phyloP scores from a whole-genome alignment of 2,329 filamentous ascomycete species.

The Diaporthe helianthi region DNA sequence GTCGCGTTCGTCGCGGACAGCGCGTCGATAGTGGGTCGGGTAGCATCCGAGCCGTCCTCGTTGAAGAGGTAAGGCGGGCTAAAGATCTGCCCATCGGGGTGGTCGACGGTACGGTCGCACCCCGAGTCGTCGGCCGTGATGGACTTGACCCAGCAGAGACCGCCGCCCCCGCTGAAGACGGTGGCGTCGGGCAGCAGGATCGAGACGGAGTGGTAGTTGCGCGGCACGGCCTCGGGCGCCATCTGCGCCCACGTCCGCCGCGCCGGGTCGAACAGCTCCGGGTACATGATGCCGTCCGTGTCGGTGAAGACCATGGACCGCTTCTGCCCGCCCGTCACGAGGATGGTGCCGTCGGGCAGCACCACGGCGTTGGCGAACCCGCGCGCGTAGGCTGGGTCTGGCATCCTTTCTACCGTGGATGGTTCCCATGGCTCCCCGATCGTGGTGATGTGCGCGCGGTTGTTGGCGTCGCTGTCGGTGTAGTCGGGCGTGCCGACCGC shows the following conservation, averaged over 20 bases:
- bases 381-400: slow-evolving; percentile 47
- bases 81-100: slow-evolving; percentile 59
- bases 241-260: slow-evolving; percentile 45
- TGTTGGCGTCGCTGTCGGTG: slow-evolving; percentile 49
- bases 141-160: slow-evolving; percentile 53
- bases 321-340: slow-evolving; percentile 50
- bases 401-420: slow-evolving; percentile 42
- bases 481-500: slow-evolving; percentile 58
- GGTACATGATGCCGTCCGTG: slow-evolving; percentile 43
- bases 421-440: slow-evolving; percentile 10
- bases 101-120: slow-evolving; percentile 45
- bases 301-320: slow-evolving; percentile 49
- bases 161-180: slow-evolving; percentile 55
- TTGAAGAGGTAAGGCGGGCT: slow-evolving; percentile 58
- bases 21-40: slow-evolving; percentile 49
- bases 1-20: neutral
- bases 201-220: slow-evolving; percentile 53
- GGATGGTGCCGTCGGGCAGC: slow-evolving; percentile 51
- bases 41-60: slow-evolving; percentile 35
- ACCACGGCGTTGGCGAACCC: slow-evolving; percentile 50
- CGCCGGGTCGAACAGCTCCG: slow-evolving; percentile 50
- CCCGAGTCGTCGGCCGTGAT: slow-evolving; percentile 31
- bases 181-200: slow-evolving; percentile 53
- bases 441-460: slow-evolving; percentile 44
- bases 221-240: slow-evolving; percentile 43